A percentile compares a stretch with the other conserved stretches of the same genome.
Evolutionary conservation across 2,329 filamentous ascomycete genomes (phyloP).

Genomic region (Fusarium burgessii): DNA sequence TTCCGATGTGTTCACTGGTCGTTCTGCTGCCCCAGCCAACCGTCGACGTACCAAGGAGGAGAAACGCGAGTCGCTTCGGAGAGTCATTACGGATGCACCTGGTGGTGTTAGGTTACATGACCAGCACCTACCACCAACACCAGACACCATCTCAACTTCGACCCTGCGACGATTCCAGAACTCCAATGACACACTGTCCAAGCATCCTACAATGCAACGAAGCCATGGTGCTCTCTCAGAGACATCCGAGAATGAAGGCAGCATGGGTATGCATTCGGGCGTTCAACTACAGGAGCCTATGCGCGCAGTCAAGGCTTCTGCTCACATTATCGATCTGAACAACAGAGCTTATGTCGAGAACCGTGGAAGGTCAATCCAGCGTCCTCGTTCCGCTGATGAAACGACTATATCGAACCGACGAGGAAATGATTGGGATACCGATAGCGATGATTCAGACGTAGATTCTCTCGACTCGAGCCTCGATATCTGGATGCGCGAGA

Average conservation of each 20-base stretch:
- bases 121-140: slow-evolving; percentile 66
- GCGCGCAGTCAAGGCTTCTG: slow-evolving; percentile 32
- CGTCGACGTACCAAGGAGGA: slow-evolving; percentile 56
- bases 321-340: slow-evolving; percentile 40
- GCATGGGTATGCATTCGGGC: slow-evolving; percentile 33
- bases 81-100: slow-evolving; percentile 61
- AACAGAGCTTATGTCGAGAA: slow-evolving; percentile 38
- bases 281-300: slow-evolving; percentile 28
- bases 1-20: slow-evolving; percentile 29
- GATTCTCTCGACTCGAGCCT: slow-evolving; percentile 62
- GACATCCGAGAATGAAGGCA: slow-evolving; percentile 40
- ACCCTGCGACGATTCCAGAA: slow-evolving; percentile 64
- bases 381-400: slow-evolving; percentile 62
- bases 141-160: slow-evolving; percentile 69
- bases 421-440: slow-evolving; percentile 59
- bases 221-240: slow-evolving; percentile 51
- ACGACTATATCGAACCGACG: slow-evolving; percentile 57
- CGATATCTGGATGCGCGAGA: slow-evolving; percentile 70
- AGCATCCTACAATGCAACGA: slow-evolving; percentile 46
- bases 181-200: slow-evolving; percentile 62
- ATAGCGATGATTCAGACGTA: slow-evolving; percentile 56
- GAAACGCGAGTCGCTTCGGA: slow-evolving; percentile 61
- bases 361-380: slow-evolving; percentile 46
- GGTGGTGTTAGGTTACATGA: slow-evolving; percentile 56
- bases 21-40: slow-evolving; percentile 31